phyloP scores from a whole-genome alignment of 768 basidiomycete genomes.

The Nevesoporus exiguus region DNA sequence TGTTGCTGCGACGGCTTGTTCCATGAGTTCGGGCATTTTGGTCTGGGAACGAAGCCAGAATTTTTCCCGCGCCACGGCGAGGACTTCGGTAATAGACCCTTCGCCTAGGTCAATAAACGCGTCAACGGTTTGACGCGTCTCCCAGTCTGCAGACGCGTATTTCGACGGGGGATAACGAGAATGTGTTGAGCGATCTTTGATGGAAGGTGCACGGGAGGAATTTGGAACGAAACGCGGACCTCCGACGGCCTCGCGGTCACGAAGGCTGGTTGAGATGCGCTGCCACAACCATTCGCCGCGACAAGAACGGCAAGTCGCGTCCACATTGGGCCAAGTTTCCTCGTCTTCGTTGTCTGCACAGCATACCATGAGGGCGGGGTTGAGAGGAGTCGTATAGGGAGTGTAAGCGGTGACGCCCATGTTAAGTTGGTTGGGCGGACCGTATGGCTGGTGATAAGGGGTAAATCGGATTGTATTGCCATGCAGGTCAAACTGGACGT shows the following conservation, averaged over 20 bases:
- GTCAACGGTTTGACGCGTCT: conserved; percentile 62
- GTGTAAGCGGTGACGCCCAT: conserved; percentile 25
- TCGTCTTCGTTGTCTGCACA: conserved; percentile 72
- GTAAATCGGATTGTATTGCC: conserved; percentile 31
- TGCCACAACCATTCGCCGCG: conserved; percentile 65
- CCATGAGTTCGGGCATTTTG: conserved; percentile 61
- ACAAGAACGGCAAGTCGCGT: conserved; percentile 67
- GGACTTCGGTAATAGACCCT: conserved; percentile 59
- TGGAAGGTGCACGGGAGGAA: conserved; percentile 11
- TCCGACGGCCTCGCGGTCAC: conserved; percentile 59
- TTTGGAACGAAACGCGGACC: conserved; percentile 35
- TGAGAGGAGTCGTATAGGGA: conserved; percentile 23
- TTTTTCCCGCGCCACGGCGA: conserved; percentile 63
- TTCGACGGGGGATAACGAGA: conserved; percentile 27
- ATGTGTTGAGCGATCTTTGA: conserved; percentile 13
- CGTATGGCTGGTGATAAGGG: conserved; percentile 32
- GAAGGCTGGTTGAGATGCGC: conserved; percentile 42
- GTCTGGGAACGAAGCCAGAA: conserved; percentile 66
- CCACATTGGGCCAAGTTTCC: conserved; percentile 60
- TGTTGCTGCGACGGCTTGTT: conserved; percentile 63
- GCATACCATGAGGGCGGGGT: conserved; percentile 38
- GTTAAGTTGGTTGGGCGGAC: conserved; percentile 16
- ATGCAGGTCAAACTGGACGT: conserved; percentile 34
- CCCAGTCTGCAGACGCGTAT: conserved; percentile 51
- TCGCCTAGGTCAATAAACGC: conserved; percentile 74